Evolutionary conservation across 1,284 basidiomycete genomes (phyloP).

Genomic region (Marasmius sp.): DNA sequence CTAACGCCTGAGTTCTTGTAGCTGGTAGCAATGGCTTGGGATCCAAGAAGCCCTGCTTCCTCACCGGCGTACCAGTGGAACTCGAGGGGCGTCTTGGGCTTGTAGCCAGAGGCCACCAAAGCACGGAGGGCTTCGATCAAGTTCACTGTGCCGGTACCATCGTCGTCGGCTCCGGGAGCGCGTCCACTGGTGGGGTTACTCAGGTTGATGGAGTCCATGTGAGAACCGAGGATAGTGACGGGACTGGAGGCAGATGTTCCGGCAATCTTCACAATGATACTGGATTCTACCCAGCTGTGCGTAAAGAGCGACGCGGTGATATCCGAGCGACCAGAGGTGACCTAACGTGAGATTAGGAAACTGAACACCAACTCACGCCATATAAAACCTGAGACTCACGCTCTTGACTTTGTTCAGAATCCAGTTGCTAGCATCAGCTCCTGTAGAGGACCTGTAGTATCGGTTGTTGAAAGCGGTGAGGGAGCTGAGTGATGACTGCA

Average conservation of each 20-base stretch:
- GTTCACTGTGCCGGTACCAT: constrained; percentile 33
- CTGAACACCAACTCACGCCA: not conserved
- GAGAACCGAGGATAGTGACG: constrained; percentile 47
- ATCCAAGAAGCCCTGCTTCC: constrained; percentile 55
- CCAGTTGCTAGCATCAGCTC: constrained; percentile 38
- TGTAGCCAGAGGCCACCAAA: constrained; percentile 41
- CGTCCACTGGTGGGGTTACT: constrained; percentile 12
- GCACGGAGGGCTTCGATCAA: constrained; percentile 50
- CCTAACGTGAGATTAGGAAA: not conserved
- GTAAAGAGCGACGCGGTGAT: not conserved
- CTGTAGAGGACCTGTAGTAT: constrained; percentile 43
- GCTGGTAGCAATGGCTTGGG: constrained; percentile 47
- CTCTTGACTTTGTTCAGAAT: constrained; percentile 21
- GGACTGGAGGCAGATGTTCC: not conserved
- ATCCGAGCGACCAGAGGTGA: not conserved
- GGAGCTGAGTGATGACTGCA: constrained; percentile 37
- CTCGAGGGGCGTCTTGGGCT: constrained; percentile 46
- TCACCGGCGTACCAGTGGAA: constrained; percentile 58
- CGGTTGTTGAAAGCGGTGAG: constrained; percentile 47
- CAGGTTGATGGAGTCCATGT: constrained; percentile 22
- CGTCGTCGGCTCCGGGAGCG: constrained; percentile 41
- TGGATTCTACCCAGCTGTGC: constrained; percentile 1
- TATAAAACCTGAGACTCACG: not conserved
- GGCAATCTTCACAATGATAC: not conserved
- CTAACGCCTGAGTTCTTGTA: constrained; percentile 40